phyloP scores from a whole-genome alignment of 352 stramenopile genomes.

The Pythium aphanidermatum region DNA sequence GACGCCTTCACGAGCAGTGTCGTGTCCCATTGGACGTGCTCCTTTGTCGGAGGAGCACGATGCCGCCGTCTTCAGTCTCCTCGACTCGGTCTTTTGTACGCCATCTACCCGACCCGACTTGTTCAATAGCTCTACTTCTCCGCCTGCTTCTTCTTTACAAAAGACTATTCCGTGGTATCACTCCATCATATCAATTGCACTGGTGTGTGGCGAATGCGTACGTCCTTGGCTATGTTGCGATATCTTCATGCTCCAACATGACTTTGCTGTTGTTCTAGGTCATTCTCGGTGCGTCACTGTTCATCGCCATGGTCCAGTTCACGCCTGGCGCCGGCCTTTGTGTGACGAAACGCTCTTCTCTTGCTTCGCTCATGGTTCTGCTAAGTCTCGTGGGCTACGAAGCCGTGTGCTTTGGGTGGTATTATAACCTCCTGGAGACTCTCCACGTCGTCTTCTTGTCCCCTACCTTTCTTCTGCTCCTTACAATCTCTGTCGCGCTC shows the following conservation, averaged over 20 bases:
- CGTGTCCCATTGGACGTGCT: no score
- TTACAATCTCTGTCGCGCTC: slow-evolving; percentile 8
- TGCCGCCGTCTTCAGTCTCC: no score
- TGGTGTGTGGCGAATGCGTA: slow-evolving; percentile 16
- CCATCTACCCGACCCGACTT: no score
- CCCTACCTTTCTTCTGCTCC: slow-evolving; percentile 9
- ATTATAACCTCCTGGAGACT: not conserved
- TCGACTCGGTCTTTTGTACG: no score
- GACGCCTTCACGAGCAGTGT: no score
- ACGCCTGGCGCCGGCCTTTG: not conserved
- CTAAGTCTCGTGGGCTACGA: slow-evolving; percentile 9
- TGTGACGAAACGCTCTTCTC: not conserved
- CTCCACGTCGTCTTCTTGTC: slow-evolving; percentile 7
- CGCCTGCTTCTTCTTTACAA: no score
- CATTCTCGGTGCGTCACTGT: slow-evolving; percentile 8
- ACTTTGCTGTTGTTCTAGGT: not conserved
- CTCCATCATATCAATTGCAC: no score
- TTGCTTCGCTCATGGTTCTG: not conserved
- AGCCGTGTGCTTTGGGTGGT: slow-evolving; percentile 10
- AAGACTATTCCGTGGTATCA: no score
- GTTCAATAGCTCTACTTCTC: no score
- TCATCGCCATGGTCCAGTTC: slow-evolving; percentile 7
- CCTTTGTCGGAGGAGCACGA: no score
- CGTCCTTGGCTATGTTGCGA: not conserved
- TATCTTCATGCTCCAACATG: not conserved